Conservation (phyloP, 306 rosid genomes). For the Cicer chorassanicum region DNA sequence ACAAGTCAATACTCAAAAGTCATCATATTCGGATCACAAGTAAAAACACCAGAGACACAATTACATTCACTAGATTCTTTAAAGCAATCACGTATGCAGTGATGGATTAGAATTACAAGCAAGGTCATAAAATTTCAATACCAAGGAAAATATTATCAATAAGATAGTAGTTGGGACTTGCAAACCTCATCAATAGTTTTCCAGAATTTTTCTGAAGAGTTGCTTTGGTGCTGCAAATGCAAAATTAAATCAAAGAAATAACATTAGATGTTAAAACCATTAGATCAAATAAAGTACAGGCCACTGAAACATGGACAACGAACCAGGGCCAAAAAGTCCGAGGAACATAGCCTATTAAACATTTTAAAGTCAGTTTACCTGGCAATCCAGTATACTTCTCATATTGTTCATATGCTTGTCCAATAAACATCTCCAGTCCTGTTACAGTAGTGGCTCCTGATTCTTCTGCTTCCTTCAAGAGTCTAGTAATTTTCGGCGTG, state of each 20-base stretch:
- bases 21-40: background rate
- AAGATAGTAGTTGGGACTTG: conserved; percentile 26
- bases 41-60: conserved; percentile 3
- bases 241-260: conserved; percentile 41
- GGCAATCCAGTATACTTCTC: conserved; percentile 87
- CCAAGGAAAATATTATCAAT: conserved; percentile 24
- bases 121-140: conserved; percentile 19
- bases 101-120: background rate
- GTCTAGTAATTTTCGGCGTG: conserved; percentile 84
- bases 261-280: conserved; percentile 39
- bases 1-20: background rate
- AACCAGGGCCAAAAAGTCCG: conserved; percentile 25
- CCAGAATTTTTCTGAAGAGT: conserved; percentile 69
- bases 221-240: conserved; percentile 77
- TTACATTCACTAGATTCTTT: conserved; percentile 5
- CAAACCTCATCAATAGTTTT: conserved; percentile 59
- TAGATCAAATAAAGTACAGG: conserved; percentile 36
- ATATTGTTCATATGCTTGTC: conserved; percentile 84
- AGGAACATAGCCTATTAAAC: conserved; percentile 14
- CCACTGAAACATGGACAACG: background rate
- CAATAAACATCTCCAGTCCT: conserved; percentile 86
- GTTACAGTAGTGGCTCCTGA: conserved; percentile 75
- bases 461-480: conserved; percentile 88
- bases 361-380: conserved; percentile 56
- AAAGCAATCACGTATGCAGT: background rate